Percentiles rank a stretch among this genome's conserved stretches.
Evolutionary conservation across 192 early-diverging fungal genomes (phyloP).

Genomic region (Gamsiella multidivaricata): DNA sequence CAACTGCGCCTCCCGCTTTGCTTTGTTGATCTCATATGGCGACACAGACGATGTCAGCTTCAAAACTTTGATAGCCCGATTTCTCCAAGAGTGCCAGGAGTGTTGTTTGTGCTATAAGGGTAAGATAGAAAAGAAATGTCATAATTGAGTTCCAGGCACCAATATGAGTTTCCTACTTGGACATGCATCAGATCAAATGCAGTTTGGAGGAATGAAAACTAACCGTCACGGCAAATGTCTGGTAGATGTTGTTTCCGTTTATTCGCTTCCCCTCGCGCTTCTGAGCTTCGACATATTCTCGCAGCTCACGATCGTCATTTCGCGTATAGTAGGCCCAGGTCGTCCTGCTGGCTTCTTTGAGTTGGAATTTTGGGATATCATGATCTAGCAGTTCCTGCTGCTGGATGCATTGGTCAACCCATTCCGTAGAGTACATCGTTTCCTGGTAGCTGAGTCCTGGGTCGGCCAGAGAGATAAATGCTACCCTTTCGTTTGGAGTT

Average conservation of each 20-base stretch:
- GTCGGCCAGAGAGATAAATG: slow-evolving; percentile 16
- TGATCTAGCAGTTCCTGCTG: background rate
- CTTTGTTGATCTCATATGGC: slow-evolving; percentile 12
- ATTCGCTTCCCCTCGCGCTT: background rate
- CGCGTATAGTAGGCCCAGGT: background rate
- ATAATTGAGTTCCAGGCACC: too few relatives aligned
- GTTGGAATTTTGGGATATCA: slow-evolving; percentile 4
- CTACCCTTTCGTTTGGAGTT: background rate
- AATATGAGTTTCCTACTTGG: too few relatives aligned
- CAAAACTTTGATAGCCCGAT: slow-evolving; percentile 17
- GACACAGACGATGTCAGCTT: slow-evolving; percentile 12
- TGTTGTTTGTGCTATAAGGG: slow-evolving; percentile 20
- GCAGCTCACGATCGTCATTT: slow-evolving; percentile 11
- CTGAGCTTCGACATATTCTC: slow-evolving; percentile 3
- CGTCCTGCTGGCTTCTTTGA: background rate
- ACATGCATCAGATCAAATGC: too few relatives aligned
- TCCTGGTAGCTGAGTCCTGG: slow-evolving; percentile 13
- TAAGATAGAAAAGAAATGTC: background rate
- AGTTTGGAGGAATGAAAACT: background rate
- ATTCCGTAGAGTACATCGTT: slow-evolving; percentile 18
- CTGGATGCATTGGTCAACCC: slow-evolving; percentile 23
- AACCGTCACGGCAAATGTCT: slow-evolving; percentile 16
- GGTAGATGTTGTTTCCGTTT: slow-evolving; percentile 28
- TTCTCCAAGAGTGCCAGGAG: slow-evolving; percentile 28
- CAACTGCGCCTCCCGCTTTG: slow-evolving; percentile 8